Conservation (phyloP, 2,329 filamentous ascomycete species). For the Colletotrichum sublineola region DNA sequence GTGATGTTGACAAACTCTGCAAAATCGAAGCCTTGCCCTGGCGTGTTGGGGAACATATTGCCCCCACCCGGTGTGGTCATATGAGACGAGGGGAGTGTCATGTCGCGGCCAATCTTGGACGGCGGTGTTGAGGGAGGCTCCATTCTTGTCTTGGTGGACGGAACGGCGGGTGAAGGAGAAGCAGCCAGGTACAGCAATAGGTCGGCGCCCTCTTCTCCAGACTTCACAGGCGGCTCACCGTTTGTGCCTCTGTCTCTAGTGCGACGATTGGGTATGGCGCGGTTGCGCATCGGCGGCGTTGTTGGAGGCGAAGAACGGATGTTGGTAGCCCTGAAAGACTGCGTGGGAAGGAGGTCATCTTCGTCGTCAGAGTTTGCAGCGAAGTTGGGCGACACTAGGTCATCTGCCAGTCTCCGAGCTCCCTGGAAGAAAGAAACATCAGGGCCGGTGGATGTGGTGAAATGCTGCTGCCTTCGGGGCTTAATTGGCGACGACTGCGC, state of each 20-base stretch:
- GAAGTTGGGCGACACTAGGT: constrained; percentile 71
- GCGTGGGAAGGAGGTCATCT: constrained; percentile 82
- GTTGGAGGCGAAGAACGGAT: constrained; percentile 85
- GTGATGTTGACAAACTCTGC: constrained; percentile 98
- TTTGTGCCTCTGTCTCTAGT: constrained; percentile 61
- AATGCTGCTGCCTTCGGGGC: constrained; percentile 79
- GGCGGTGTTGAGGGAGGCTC: constrained; percentile 83
- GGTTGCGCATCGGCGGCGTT: constrained; percentile 79
- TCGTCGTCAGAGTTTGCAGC: constrained; percentile 81
- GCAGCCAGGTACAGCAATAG: constrained; percentile 87
- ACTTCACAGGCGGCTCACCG: constrained; percentile 63
- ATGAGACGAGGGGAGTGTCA: constrained; percentile 83
- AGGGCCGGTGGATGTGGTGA: constrained; percentile 78
- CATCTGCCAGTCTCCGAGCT: constrained; percentile 75
- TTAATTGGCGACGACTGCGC: constrained; percentile 91
- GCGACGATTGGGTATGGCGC: constrained; percentile 61
- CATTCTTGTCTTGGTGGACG: constrained; percentile 65
- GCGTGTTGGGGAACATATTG: constrained; percentile 80
- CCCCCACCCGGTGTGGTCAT: constrained; percentile 87
- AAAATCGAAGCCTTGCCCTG: constrained; percentile 89
- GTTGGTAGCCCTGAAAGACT: constrained; percentile 77
- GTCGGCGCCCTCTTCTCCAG: constrained; percentile 84
- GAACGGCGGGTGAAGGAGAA: constrained; percentile 87
- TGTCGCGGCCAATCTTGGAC: constrained; percentile 71
- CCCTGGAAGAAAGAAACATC: constrained; percentile 85